These are phyloP conservation scores for Atalantia buxifolia DNA, from an alignment of 345 rosid species.

Conservation along the genomic window DNA sequence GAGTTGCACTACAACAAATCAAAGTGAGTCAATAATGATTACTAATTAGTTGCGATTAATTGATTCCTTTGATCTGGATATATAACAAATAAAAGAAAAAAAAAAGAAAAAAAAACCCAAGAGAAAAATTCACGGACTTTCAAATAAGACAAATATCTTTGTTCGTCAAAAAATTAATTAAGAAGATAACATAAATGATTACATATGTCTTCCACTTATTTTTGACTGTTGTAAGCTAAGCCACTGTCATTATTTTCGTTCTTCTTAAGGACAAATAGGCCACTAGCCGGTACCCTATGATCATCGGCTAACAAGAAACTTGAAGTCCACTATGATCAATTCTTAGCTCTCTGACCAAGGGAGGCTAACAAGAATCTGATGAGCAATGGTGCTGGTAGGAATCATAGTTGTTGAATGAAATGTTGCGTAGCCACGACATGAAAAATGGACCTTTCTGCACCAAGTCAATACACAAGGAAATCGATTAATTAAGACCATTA, in stretches of 20 bases:
- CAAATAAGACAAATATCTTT: no score
- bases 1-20: no score
- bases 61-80: no score
- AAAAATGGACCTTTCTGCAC: slow-evolving; percentile 31
- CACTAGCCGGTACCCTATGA: slow-evolving; percentile 25
- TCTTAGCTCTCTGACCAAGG: slow-evolving; percentile 8
- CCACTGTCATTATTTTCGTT: slow-evolving; percentile 16
- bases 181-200: no score
- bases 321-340: slow-evolving; percentile 13
- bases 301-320: slow-evolving; percentile 31
- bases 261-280: slow-evolving; percentile 28
- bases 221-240: not conserved
- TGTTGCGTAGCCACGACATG: slow-evolving; percentile 32
- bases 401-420: slow-evolving; percentile 28
- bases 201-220: not conserved
- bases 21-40: no score
- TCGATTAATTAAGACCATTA: not conserved
- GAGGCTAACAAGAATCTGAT: not conserved
- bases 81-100: no score
- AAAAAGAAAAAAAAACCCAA: no score
- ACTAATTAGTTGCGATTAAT: no score
- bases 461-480: not conserved
- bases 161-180: no score
- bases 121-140: no score
- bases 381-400: slow-evolving; percentile 23